Evolutionary conservation across 2,329 filamentous ascomycete genomes (phyloP).

Genomic region (Curvularia verruculosa): DNA sequence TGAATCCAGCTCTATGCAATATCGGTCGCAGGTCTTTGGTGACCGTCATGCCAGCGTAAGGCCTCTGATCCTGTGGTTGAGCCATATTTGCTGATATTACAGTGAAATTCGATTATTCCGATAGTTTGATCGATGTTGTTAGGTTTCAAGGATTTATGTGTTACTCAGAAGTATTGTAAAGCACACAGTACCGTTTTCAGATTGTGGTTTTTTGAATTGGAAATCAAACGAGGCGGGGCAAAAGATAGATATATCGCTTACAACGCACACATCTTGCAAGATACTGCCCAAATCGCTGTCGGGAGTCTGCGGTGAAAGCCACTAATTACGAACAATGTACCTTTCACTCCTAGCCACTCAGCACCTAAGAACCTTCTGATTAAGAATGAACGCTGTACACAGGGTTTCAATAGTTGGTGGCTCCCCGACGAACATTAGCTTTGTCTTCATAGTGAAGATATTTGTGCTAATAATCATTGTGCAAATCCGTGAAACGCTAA

Average conservation of each 20-base stretch:
- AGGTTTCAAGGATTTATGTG: not conserved
- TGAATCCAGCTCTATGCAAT: not conserved
- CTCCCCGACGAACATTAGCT: not conserved
- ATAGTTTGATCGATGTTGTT: not conserved
- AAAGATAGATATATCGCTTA: not conserved
- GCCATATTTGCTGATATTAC: not conserved
- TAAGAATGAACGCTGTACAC: not conserved
- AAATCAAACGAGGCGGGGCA: not conserved
- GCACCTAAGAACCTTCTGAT: not conserved
- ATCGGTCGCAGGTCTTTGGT: not conserved
- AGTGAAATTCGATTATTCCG: not conserved
- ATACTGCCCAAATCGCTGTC: not conserved
- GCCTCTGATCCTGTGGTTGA: not conserved
- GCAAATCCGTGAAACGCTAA: no score
- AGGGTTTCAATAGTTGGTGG: not conserved
- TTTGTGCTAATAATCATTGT: not conserved
- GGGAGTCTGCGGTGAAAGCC: not conserved
- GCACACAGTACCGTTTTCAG: not conserved
- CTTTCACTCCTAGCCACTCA: not conserved
- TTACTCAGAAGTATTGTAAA: not conserved
- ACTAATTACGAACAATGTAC: not conserved
- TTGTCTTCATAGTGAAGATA: not conserved
- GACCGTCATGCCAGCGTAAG: not conserved
- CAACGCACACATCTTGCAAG: not conserved
- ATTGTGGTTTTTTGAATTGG: no score